Evolutionary conservation across 2,329 filamentous ascomycete species (phyloP), one percentile per base, ranked within the genome.

Genomic region (Phialophora tarda): DNA sequence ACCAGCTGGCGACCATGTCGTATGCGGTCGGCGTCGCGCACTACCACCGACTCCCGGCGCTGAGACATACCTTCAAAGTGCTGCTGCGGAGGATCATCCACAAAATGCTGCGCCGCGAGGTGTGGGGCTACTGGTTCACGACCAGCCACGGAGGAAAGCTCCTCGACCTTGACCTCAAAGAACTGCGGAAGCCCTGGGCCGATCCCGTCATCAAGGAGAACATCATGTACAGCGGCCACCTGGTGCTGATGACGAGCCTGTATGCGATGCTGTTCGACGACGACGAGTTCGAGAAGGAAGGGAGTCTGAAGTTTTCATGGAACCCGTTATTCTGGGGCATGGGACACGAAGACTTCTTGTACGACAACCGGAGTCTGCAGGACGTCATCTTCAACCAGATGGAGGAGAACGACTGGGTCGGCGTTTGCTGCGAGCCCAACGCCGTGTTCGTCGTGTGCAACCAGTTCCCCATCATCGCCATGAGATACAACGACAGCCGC

Each of bases 361-460:
- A 81, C 64, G 70, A 71, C 28, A 73, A 69, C 5, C 62, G 67
- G 73, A 62, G 63, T 17, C 67, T 82, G 56, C 78, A 82, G 65
- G 59, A 72, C 12, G 75, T 73, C 23, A 76, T 79, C 34, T 53
- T 79, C 28, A 60, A 64, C 14, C 73, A 79, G 67, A 80, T 81
- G 77, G 78, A 80, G 66, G 56, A 71, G 14, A 75, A 77, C 48
- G 71, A 69, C 0, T 82, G 78, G 78, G 67, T 80, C 2, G 78
- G 80, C 0, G 79, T 78, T 1, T 82, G 79, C 55, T 82, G 79
- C 65, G 80, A 81, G 71, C 80, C 79, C 2, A 82, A 81, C 69
- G 68, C 59, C 12, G 62, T 69, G 26, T 69, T 69, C 44, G 62
- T 70, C 68, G 75, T 79, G 53, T 81, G 79, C 71, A 81, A 81